Evolutionary conservation across 345 rosid species (phyloP).

Genomic region (Xanthoceras sorbifolium): DNA sequence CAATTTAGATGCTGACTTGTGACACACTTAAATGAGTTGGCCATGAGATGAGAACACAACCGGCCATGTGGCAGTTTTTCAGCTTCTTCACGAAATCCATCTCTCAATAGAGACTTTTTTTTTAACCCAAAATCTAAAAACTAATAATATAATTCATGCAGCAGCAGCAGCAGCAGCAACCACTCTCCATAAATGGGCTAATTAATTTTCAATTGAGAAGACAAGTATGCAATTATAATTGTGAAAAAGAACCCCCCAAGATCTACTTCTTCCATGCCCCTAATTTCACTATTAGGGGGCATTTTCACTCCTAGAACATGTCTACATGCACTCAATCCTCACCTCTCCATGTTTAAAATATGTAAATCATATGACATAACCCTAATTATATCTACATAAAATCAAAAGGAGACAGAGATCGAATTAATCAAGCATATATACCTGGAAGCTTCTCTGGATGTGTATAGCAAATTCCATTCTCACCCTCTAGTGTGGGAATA

Average conservation of each 20-base stretch:
- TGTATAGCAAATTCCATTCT: conserved; percentile 90
- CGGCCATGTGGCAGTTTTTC: background rate
- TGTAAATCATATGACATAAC: background rate
- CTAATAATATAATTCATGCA: too few species aligned
- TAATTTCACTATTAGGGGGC: background rate
- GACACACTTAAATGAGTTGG: conserved; percentile 10
- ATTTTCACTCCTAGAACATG: background rate
- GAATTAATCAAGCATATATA: conserved; percentile 3
- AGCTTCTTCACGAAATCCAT: background rate
- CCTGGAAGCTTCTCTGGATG: conserved; percentile 97
- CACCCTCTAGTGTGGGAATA: conserved; percentile 82
- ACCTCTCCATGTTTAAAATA: background rate
- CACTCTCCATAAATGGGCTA: background rate
- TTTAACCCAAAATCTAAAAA: background rate
- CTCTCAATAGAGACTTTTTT: background rate
- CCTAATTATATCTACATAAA: background rate
- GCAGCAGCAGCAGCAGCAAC: too few species aligned
- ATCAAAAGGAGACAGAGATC: background rate
- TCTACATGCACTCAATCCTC: background rate
- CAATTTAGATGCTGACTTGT: background rate
- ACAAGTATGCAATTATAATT: background rate
- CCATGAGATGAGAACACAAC: background rate
- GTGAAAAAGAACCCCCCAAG: background rate
- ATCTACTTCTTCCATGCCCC: background rate
- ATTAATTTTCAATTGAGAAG: conserved; percentile 4